Evolutionary conservation across 148 eudicot genomes (phyloP).

Genomic region (Vaccinium darrowii): DNA sequence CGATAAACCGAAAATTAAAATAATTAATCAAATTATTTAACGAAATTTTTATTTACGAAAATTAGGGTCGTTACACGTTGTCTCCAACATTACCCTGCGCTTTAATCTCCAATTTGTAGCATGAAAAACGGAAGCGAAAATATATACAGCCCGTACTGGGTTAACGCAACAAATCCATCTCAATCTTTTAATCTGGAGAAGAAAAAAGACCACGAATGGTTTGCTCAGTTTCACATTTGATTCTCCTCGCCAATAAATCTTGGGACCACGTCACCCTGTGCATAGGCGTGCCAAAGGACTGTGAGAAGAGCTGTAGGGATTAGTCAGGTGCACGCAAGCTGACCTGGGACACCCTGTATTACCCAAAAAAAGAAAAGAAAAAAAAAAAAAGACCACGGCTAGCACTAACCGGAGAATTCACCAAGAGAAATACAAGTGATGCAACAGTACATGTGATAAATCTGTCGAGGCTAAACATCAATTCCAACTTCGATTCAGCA

Average conservation of each 20-base stretch:
- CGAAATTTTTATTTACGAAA: too few species aligned
- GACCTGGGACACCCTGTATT: too few species aligned
- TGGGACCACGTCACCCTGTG: too few species aligned
- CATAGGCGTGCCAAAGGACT: too few species aligned
- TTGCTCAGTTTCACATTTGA: too few species aligned
- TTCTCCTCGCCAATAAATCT: too few species aligned
- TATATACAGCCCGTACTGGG: background rate
- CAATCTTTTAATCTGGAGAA: background rate
- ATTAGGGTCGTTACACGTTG: too few species aligned
- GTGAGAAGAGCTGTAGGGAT: too few species aligned
- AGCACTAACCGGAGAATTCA: background rate
- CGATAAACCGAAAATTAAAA: too few species aligned
- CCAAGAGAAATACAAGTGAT: background rate
- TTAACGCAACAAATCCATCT: background rate
- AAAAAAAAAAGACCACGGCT: background rate
- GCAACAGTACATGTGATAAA: background rate
- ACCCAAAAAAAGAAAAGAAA: background rate
- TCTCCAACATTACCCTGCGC: background rate
- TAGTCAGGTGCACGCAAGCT: too few species aligned
- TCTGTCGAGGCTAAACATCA: background rate
- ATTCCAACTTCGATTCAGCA: background rate
- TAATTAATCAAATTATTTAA: too few species aligned
- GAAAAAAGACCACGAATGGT: background rate
- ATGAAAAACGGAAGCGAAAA: background rate
- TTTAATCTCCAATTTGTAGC: background rate